These are phyloP conservation scores for Calocybe gambosa DNA, from an alignment of 1,284 basidiomycete genomes.

Conservation along the genomic window DNA sequence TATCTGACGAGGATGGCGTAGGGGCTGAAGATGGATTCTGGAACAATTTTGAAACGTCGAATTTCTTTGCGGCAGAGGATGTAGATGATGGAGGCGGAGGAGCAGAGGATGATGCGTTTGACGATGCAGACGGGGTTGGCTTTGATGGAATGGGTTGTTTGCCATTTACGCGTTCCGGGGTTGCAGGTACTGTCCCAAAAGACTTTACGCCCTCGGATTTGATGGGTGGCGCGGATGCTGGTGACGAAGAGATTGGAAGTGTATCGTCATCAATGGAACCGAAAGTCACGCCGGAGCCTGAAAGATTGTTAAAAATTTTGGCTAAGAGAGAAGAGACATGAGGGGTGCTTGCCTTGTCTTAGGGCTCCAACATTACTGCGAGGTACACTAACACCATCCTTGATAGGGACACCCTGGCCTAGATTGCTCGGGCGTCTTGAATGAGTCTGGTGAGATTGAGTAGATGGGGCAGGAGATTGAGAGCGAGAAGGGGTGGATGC, in stretches of 20 bases:
- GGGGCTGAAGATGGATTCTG: constrained; percentile 45
- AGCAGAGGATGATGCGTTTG: constrained; percentile 10
- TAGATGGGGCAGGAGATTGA: constrained; percentile 62
- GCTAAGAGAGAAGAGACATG: neutral
- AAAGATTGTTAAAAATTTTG: constrained; percentile 4
- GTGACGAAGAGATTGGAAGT: constrained; percentile 64
- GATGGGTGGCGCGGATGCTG: constrained; percentile 55
- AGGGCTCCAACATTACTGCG: constrained; percentile 49
- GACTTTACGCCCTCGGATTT: constrained; percentile 72
- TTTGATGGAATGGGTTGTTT: constrained; percentile 40
- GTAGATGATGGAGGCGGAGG: constrained; percentile 28
- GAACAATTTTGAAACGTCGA: constrained; percentile 66
- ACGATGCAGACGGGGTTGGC: constrained; percentile 23
- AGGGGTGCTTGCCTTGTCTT: constrained; percentile 56
- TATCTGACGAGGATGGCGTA: constrained; percentile 32
- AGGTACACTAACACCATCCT: constrained; percentile 66
- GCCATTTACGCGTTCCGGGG: constrained; percentile 46
- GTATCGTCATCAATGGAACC: constrained; percentile 77
- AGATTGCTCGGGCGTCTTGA: constrained; percentile 67
- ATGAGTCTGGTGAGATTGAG: constrained; percentile 50
- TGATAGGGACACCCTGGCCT: constrained; percentile 62
- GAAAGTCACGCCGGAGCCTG: constrained; percentile 69
- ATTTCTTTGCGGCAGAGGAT: constrained; percentile 30
- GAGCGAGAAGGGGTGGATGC: constrained; percentile 63
- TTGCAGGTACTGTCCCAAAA: constrained; percentile 69